Evolutionary conservation across 2,329 filamentous ascomycete genomes (phyloP).

Genomic region (Penicillium sp.): DNA sequence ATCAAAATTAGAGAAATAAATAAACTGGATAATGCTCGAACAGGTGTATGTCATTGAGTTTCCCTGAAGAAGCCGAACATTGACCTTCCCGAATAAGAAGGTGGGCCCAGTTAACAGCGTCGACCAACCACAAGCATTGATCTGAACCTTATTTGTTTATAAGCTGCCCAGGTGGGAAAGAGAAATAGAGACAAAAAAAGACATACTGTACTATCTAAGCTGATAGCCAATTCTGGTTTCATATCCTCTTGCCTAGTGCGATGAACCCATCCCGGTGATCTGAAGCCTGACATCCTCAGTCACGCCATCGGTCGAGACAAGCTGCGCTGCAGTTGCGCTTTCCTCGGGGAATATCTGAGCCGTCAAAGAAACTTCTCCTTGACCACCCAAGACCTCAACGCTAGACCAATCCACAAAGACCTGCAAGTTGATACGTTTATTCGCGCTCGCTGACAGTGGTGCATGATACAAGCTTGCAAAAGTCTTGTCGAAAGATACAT

Average conservation of each 20-base stretch:
- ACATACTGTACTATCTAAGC: no score
- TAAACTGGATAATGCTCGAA: background rate
- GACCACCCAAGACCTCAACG: constrained; percentile 29
- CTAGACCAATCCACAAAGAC: constrained; percentile 31
- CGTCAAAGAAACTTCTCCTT: constrained; percentile 27
- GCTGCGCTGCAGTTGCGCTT: constrained; percentile 13
- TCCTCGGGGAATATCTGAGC: constrained; percentile 28
- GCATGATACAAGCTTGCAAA: constrained; percentile 22
- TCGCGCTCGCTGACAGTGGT: constrained; percentile 11
- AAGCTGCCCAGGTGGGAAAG: no score
- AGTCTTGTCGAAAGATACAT: constrained; percentile 22
- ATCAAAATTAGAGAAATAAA: background rate
- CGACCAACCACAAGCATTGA: background rate
- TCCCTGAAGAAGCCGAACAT: background rate
- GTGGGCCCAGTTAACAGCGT: background rate
- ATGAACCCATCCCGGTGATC: constrained; percentile 6
- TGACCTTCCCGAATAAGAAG: background rate
- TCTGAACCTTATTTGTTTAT: no score
- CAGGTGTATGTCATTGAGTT: background rate
- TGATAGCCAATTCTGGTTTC: background rate
- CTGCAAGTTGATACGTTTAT: constrained; percentile 20
- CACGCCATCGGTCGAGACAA: constrained; percentile 18
- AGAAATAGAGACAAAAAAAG: no score
- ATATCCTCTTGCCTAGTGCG: background rate
- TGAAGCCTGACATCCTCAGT: constrained; percentile 12